Evolutionary conservation across 345 rosid genomes (phyloP), one percentile per base, ranked within the genome.

Genomic region (Salix viminalis): DNA sequence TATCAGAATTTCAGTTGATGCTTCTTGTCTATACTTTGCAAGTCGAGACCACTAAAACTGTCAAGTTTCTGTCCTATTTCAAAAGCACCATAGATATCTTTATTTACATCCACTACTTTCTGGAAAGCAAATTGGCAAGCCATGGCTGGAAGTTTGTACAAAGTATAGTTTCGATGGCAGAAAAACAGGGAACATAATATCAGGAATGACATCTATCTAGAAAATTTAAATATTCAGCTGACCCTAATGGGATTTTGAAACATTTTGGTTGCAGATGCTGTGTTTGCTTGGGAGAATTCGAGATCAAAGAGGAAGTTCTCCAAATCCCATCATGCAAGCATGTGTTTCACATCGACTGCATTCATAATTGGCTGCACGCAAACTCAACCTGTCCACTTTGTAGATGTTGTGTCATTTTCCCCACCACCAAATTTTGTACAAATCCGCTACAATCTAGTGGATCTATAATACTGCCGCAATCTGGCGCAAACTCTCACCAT

Each of bases 311-410:
- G 82, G 92, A 91, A 83, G 69, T 93, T 85, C 89, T 90, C 60
- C 97, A 93, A 82, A 85, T 93, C 78, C 97, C 99, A 71, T 85
- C 80, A 44, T 93, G 99, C 81, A 90, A 88, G 79, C 99, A 95
- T 81, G 90, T 95, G 67, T 93, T 95, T 77, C 99, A 95, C 77
- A 79, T 83, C 2, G 91, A 95, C n/a, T 95, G 99, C 86, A 85
- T 95, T 77, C 88, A 80, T 54, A 90, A 85, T 74, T 95, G 99
- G 99, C 92, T 93, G 39, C 90, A 87, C 70, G 79, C 92, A 58
- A 90, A 91, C 88, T 82, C 91, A 75, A 95, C 99, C 24, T 95
- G 97, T 71, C 97, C 99, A 46, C 97, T 95, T 10, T 93, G 98
- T 69, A 89, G 99, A 83, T 83, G 89, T 75, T 88, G 81, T 71